phyloP scores from a whole-genome alignment of 768 basidiomycete species.

The Phallus indusiatus region DNA sequence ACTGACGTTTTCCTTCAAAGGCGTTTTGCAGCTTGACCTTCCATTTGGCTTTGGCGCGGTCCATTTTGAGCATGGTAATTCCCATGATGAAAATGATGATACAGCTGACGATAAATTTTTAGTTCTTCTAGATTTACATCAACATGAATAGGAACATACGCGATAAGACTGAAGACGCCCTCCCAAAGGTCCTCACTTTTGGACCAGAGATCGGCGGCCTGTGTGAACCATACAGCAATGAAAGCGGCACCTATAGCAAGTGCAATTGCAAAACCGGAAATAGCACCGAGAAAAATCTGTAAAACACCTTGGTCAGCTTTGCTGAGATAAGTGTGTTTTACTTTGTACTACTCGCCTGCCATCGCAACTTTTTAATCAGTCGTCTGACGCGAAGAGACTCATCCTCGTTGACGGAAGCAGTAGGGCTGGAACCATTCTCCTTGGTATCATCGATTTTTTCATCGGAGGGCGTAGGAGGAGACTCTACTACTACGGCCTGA shows the following conservation, averaged over 20 bases:
- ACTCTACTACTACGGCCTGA: background rate
- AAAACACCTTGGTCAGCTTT: background rate
- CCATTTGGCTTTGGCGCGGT: conserved; percentile 92
- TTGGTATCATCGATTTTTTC: conserved; percentile 13
- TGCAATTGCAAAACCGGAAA: conserved; percentile 67
- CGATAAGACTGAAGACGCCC: conserved; percentile 38
- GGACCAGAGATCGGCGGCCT: conserved; percentile 74
- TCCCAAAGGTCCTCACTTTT: conserved; percentile 90
- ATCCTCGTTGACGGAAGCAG: conserved; percentile 9
- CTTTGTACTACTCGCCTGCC: conserved; percentile 14
- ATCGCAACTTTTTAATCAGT: conserved; percentile 16
- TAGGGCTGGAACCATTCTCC: conserved; percentile 14
- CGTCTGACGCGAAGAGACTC: conserved; percentile 5
- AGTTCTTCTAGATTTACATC: conserved; percentile 31
- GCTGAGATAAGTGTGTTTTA: background rate
- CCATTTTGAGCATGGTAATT: conserved; percentile 90
- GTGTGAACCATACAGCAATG: conserved; percentile 92
- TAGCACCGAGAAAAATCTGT: conserved; percentile 71
- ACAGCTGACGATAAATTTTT: conserved; percentile 18
- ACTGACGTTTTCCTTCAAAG: conserved; percentile 51
- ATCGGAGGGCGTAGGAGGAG: conserved; percentile 4
- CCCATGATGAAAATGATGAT: conserved; percentile 92
- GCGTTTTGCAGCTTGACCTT: conserved; percentile 76
- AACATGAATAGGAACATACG: conserved; percentile 26
- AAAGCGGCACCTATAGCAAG: conserved; percentile 83